Evolutionary conservation across 495 filamentous ascomycete genomes (phyloP), one percentile per base, ranked within the genome.

Genomic region (Penicillium chermesinum): DNA sequence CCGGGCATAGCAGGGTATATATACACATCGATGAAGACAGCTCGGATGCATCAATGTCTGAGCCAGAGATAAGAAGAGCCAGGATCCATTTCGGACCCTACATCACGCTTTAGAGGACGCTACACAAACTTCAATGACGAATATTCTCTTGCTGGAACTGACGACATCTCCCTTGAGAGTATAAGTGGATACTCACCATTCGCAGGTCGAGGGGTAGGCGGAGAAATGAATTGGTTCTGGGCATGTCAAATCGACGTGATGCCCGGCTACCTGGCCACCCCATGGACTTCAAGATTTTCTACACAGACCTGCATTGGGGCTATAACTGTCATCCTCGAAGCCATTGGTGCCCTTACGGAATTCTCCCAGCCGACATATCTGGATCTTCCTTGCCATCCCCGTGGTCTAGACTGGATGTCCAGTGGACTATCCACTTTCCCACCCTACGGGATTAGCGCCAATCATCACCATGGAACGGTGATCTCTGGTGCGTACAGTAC

Each of bases 181-280:
- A 30, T 30, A 4, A 30, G 10, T 30, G 25, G 25, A 4, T 30
- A 5, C 10, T 30, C 25, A 4, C 10, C 25, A 10, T 5, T 30
- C 32, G n/a, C 2, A 9, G 13, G 5, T 30, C 4, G 10, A 30
- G 4, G 5, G 25, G 10, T 30, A 30, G 44, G 44, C 14, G 20
- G n/a, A n/a, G n/a, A 46, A 12, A 46, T 47, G 34, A 38, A 33
- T 19, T 47, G 44, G 44, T 47, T 47, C 9, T 47, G 44, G 44
- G 35, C 34, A n/a, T 47, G 44, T 16, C 44, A 47, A 22, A 38
- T 38, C 1, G 44, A 47, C 12, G 44, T 47, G 9, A 16, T 47
- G 14, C 44, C 44, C 6, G 44, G 44, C 36, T 47, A 47, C 18
- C 2, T 47, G 8, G 33, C 44, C 12, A 47, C 44, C 10, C 44